Base-by-base conservation (phyloP, 331 rosid species). In the Cydonia oblonga region DNA sequence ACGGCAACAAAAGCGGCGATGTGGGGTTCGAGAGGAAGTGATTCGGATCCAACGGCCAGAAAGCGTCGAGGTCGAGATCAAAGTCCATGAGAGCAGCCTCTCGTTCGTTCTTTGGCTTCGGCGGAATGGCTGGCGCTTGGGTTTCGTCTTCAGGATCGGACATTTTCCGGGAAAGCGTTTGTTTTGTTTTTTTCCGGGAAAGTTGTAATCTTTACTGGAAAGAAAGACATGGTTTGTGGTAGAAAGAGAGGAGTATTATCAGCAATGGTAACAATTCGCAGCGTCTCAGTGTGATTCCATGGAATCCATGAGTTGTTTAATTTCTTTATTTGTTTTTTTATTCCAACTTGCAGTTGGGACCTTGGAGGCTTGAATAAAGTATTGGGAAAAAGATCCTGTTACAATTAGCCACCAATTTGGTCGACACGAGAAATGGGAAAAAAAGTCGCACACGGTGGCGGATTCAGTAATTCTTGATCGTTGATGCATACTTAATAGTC, bases 41-140 rank as follows among this genome's bases (percentile, higher is more conserved):
- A 69, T 85, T 77, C 81, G 85, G 91, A 83, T 95, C 96, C 81
- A 88, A 80, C 5, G 96, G 88, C 97, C 99, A 95, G 12, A 88
- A 73, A 56, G 33, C 68, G 71, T 90, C 96, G 23, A 88, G 35
- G 62, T 87, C 96, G 64, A 92, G 79, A 81, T 95, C 97, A 72
- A 88, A 88, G 72, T 95, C 97, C 99, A 95, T 91, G 71, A 76
- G 66, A 1, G 66, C 23, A 30, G 64, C 58, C 35, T 66, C 80
- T 20, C 68, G 35, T 44, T 64, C 72, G 30, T 9, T 72, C 76
- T 76, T 76, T 61, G 88, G 77, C 74, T 76, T 88, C 22, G 78
- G 81, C 78, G 70, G 58, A 72, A 71, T 70, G 44, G 81, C 68
- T 20, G 76, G 68, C 10, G 74, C n/a, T 14, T 8, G 66, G 57